These are phyloP conservation scores for Phyllosticta citriasiana DNA, from an alignment of 2,329 filamentous ascomycete species.

Conservation along the genomic window DNA sequence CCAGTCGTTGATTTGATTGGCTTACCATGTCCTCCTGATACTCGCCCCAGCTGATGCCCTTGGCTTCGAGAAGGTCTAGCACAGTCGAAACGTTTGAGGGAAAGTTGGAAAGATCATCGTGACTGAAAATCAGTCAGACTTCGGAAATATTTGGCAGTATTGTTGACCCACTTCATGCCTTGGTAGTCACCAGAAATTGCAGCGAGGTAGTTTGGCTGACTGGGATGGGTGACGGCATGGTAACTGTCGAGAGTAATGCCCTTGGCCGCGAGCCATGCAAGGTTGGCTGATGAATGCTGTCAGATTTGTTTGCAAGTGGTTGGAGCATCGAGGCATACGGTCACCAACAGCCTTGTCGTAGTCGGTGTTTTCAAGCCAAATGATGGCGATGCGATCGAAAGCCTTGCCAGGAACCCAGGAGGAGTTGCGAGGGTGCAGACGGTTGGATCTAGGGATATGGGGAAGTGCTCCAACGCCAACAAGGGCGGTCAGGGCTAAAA, in stretches of 20 bases:
- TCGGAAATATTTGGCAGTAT: background rate
- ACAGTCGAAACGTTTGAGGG: constrained; percentile 34
- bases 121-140: constrained; percentile 32
- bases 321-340: constrained; percentile 28
- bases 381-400: constrained; percentile 61
- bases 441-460: constrained; percentile 31
- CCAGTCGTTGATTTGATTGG: background rate
- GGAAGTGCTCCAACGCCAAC: background rate
- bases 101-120: constrained; percentile 44
- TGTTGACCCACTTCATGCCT: constrained; percentile 42
- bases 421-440: constrained; percentile 40
- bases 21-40: constrained; percentile 65
- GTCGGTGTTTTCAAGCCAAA: constrained; percentile 71
- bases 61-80: constrained; percentile 33
- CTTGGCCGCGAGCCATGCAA: constrained; percentile 47
- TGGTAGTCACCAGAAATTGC: constrained; percentile 62
- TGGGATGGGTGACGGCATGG: constrained; percentile 58
- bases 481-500: background rate
- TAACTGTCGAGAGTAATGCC: constrained; percentile 51
- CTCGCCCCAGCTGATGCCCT: constrained; percentile 40
- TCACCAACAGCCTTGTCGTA: constrained; percentile 56
- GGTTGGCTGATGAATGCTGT: constrained; percentile 30
- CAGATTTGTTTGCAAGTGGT: background rate
- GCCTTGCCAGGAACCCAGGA: constrained; percentile 49
- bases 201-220: constrained; percentile 67